These are phyloP conservation scores for Vachellia pachyceras DNA, from an alignment of 306 rosid genomes.

Conservation along the genomic window DNA sequence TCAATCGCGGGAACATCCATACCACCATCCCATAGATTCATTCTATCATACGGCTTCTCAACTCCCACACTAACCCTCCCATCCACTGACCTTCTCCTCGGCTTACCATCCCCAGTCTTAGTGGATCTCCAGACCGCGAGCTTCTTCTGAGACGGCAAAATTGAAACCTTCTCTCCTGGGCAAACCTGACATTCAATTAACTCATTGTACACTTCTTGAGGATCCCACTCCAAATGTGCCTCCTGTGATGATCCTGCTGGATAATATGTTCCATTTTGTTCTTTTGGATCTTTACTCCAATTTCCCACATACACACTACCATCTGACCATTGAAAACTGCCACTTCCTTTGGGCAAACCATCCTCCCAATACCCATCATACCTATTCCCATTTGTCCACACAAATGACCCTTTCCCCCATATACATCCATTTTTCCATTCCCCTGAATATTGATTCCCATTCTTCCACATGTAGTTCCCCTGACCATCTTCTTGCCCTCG, in stretches of 20 bases:
- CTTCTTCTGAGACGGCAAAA: conserved; percentile 84
- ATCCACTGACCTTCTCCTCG: conserved; percentile 76
- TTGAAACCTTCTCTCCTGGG: conserved; percentile 68
- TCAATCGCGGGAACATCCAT: conserved; percentile 24
- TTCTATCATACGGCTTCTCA: conserved; percentile 69
- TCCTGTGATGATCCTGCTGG: conserved; percentile 51
- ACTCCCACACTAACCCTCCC: conserved; percentile 68
- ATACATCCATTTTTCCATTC: conserved; percentile 86
- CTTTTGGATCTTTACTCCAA: conserved; percentile 67
- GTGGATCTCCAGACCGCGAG: conserved; percentile 83
- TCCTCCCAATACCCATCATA: conserved; percentile 87
- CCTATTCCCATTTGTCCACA: conserved; percentile 69
- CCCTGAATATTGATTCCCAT: conserved; percentile 70
- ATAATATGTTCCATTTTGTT: conserved; percentile 65
- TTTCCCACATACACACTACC: conserved; percentile 73
- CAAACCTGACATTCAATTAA: conserved; percentile 57
- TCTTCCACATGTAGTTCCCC: conserved; percentile 81
- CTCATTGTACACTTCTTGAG: conserved; percentile 64
- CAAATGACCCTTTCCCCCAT: conserved; percentile 72
- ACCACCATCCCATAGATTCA: conserved; percentile 66
- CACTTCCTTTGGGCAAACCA: conserved; percentile 74
- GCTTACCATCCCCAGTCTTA: conserved; percentile 51
- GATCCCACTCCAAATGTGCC: conserved; percentile 71
- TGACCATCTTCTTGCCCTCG: conserved; percentile 70
- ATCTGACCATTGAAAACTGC: conserved; percentile 73